Percentiles rank a stretch among this genome's conserved stretches.
These are phyloP conservation scores for Psilocybe tampanensis DNA, from an alignment of 768 basidiomycete genomes.

Conservation along the genomic window DNA sequence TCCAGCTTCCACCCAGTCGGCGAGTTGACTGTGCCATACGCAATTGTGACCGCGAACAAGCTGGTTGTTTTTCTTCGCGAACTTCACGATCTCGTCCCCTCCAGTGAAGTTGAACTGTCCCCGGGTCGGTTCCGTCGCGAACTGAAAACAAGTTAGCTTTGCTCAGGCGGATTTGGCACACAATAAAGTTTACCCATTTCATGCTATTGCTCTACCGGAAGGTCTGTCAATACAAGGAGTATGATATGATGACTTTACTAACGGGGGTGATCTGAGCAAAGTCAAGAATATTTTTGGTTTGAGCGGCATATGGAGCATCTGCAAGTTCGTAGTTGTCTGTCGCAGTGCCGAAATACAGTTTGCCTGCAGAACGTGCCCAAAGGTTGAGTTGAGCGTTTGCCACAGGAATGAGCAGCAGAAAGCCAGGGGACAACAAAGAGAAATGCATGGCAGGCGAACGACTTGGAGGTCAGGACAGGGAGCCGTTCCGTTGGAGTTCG, in stretches of 20 bases:
- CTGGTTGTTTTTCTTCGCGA: conserved; percentile 48
- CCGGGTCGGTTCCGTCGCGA: conserved; percentile 53
- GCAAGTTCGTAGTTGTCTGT: conserved; percentile 49
- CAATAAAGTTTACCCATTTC: conserved; percentile 60
- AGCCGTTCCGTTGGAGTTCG: not conserved
- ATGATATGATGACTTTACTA: conserved; percentile 2
- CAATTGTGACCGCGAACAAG: conserved; percentile 45
- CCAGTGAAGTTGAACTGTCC: conserved; percentile 50
- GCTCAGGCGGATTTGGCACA: no score
- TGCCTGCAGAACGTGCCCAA: conserved; percentile 40
- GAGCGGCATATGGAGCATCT: conserved; percentile 40
- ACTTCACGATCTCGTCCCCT: conserved; percentile 47
- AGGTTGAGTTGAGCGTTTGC: conserved; percentile 18
- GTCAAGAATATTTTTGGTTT: conserved; percentile 37
- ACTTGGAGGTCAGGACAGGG: not conserved
- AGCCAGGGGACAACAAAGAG: not conserved
- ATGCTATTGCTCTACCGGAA: conserved; percentile 43
- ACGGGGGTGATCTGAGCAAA: conserved; percentile 52
- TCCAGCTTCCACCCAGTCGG: conserved; percentile 47
- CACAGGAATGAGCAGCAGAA: conserved; percentile 8
- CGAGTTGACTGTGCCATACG: conserved; percentile 56
- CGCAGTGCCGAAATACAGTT: conserved; percentile 50
- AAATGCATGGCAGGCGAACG: conserved; percentile 4
- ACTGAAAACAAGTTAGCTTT: conserved; percentile 35
- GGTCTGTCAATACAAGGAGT: not conserved